Conservation (phyloP, 345 rosid genomes). For the Linum trigynum region DNA sequence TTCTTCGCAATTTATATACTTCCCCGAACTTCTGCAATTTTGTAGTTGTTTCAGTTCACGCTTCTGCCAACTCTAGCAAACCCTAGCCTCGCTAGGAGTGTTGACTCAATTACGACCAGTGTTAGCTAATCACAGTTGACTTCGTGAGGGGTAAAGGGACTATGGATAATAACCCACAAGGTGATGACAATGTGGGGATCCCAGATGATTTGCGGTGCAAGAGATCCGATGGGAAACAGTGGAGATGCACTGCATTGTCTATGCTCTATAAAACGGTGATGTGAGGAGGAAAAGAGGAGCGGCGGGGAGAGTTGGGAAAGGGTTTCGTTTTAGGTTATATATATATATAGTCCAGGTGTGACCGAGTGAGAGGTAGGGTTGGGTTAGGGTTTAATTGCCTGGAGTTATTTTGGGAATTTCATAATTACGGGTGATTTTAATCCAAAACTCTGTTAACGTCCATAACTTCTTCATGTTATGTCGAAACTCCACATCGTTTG, state of each 20-base stretch:
- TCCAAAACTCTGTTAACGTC: no score
- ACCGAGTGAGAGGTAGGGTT: no score
- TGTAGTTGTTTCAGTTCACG: neutral
- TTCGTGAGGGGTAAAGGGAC: neutral
- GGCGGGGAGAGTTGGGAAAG: no score
- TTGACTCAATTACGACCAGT: neutral
- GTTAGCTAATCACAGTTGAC: neutral
- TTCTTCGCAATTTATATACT: no score
- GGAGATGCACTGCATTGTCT: conserved; percentile 97
- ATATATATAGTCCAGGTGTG: no score
- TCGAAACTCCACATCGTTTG: no score
- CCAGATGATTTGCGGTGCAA: conserved; percentile 95
- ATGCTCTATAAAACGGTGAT: conserved; percentile 97
- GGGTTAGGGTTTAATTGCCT: no score
- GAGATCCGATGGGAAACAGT: conserved; percentile 97
- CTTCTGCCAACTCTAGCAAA: neutral
- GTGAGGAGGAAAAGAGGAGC: no score
- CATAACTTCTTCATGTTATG: no score
- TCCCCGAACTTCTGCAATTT: neutral
- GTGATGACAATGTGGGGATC: conserved; percentile 55
- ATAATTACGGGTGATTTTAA: no score
- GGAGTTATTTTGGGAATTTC: no score
- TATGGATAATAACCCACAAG: conserved; percentile 50
- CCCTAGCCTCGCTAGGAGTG: neutral
- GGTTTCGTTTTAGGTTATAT: no score